Evolutionary conservation across 257 asterid genomes (phyloP).

Genomic region (Fraxinus quadrangulata): DNA sequence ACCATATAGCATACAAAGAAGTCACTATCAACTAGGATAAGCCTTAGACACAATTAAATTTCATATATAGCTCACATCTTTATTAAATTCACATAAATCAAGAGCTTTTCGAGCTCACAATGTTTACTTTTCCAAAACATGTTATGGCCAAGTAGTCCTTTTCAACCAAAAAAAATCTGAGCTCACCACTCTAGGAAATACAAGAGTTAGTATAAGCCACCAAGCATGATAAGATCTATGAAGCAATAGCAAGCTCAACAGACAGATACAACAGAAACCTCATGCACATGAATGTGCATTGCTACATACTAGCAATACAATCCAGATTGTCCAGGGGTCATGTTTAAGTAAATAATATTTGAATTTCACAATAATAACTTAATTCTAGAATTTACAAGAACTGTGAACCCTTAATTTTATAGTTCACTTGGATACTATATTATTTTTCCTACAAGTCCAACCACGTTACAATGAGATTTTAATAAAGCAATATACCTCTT

Average conservation of each 20-base stretch:
- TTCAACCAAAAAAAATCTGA: not conserved
- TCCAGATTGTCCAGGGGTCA: not conserved
- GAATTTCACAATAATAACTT: not conserved
- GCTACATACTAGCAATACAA: not conserved
- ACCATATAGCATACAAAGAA: not conserved
- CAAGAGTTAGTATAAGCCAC: not conserved
- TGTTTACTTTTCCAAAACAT: not conserved
- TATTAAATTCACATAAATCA: not conserved
- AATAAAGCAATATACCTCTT: not conserved
- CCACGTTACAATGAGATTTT: not conserved
- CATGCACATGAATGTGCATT: not conserved
- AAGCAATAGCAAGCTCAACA: not conserved
- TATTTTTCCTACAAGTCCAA: not conserved
- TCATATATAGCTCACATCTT: not conserved
- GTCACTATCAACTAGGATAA: not conserved
- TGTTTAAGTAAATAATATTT: not conserved
- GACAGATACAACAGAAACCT: slow-evolving; percentile 1
- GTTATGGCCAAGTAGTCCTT: not conserved
- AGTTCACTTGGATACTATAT: not conserved
- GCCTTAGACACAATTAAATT: not conserved
- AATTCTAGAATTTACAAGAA: not conserved
- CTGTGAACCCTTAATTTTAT: not conserved
- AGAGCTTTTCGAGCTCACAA: not conserved
- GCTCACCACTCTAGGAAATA: not conserved
- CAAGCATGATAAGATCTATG: not conserved